A percentile compares a stretch with the other conserved stretches of the same genome.
These are phyloP conservation scores for Penicillium cosmopolitanum DNA, from an alignment of 495 filamentous ascomycete genomes.

Conservation along the genomic window DNA sequence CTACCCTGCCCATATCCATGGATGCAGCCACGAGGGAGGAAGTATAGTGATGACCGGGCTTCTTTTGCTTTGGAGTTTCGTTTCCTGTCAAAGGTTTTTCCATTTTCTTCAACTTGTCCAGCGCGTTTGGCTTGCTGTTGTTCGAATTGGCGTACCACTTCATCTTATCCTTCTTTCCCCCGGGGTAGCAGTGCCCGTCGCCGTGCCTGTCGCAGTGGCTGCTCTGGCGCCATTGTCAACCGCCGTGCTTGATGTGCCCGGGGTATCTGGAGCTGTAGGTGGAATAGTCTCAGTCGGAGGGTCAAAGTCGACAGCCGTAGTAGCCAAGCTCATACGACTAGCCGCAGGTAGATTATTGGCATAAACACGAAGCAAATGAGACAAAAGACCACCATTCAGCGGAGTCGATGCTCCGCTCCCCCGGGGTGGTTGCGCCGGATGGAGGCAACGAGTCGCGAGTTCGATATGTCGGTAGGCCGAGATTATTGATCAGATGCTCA, in stretches of 20 bases:
- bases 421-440: conserved; percentile 27
- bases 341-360: conserved; percentile 28
- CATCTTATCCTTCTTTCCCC: conserved; percentile 37
- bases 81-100: background rate
- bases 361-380: conserved; percentile 35
- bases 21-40: conserved; percentile 35
- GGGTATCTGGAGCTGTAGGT: conserved; percentile 20
- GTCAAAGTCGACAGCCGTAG: conserved; percentile 22
- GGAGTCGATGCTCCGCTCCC: conserved; percentile 22
- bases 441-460: conserved; percentile 14
- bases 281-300: conserved; percentile 27
- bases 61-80: conserved; percentile 8
- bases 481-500: conserved; percentile 25
- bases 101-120: conserved; percentile 6
- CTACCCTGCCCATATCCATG: conserved; percentile 33
- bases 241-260: background rate
- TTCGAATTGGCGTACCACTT: conserved; percentile 39
- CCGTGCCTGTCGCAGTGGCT: background rate
- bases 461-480: conserved; percentile 22
- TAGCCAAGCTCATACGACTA: conserved; percentile 30
- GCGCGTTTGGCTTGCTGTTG: conserved; percentile 14
- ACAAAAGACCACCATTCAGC: conserved; percentile 30
- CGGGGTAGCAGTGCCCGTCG: conserved; percentile 13
- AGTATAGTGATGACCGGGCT: conserved; percentile 27
- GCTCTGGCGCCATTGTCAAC: background rate